These are phyloP conservation scores for Aspergillus cavernicola DNA, from an alignment of 495 filamentous ascomycete genomes.

Conservation along the genomic window DNA sequence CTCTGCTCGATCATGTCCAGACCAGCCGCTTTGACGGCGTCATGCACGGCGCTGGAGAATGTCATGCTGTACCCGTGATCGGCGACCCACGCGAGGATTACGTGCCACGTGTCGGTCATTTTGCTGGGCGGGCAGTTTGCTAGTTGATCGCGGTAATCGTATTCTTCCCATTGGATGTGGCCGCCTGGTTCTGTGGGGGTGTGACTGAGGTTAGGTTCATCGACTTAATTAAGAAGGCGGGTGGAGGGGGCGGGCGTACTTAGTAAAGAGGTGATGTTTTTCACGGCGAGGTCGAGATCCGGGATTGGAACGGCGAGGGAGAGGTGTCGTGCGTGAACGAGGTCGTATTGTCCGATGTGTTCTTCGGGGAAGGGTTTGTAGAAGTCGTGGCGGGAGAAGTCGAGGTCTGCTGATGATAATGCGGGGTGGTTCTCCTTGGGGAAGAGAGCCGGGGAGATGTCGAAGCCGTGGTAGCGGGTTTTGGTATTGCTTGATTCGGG, in stretches of 20 bases:
- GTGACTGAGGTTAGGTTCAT: too few species aligned
- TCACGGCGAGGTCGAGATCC: not conserved
- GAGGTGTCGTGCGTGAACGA: slow-evolving; percentile 4
- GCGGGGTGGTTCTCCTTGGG: not conserved
- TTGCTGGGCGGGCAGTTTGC: not conserved
- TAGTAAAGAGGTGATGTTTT: slow-evolving; percentile 4
- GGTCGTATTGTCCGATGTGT: slow-evolving; percentile 8
- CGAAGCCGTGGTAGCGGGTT: slow-evolving; percentile 7
- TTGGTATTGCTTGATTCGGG: not conserved
- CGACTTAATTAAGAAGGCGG: too few species aligned
- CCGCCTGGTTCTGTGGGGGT: slow-evolving; percentile 14
- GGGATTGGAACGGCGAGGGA: not conserved
- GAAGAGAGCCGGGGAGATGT: slow-evolving; percentile 2
- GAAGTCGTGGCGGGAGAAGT: slow-evolving; percentile 9
- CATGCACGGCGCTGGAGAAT: not conserved
- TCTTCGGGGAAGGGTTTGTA: slow-evolving; percentile 7
- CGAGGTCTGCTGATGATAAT: not conserved
- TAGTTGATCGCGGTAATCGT: slow-evolving; percentile 7
- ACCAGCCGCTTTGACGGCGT: not conserved
- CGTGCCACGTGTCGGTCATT: not conserved
- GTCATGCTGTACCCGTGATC: not conserved
- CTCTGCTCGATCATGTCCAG: not conserved
- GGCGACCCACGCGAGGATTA: not conserved
- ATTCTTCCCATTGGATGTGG: slow-evolving; percentile 14
- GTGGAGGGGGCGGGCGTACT: not conserved